These are phyloP conservation scores for Arachis monticola DNA, from an alignment of 331 rosid genomes.

Conservation along the genomic window DNA sequence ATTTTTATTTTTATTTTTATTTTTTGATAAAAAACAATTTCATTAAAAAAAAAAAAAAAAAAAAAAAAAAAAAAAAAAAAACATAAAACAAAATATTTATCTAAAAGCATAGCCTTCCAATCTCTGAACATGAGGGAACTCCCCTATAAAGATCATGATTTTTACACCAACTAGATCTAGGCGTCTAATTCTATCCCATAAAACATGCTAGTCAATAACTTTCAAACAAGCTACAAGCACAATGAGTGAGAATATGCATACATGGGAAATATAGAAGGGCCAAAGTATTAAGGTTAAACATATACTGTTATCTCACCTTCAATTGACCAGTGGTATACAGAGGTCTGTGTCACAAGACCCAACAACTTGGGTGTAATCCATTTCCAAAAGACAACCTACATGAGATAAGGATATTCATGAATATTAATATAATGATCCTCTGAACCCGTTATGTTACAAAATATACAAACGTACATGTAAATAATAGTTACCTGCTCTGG, in stretches of 20 bases:
- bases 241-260: conserved; percentile 6
- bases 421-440: conserved; percentile 17
- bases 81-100: too few relatives aligned
- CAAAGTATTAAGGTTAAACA: conserved; percentile 4
- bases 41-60: too few relatives aligned
- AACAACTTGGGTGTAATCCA: conserved; percentile 91
- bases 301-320: conserved; percentile 63
- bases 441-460: neutral
- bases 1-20: neutral
- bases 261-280: conserved; percentile 11
- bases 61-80: too few relatives aligned
- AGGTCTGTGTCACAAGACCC: conserved; percentile 91
- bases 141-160: neutral
- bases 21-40: too few relatives aligned
- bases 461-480: neutral
- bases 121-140: too few relatives aligned
- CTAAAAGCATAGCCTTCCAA: too few relatives aligned
- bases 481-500: conserved; percentile 83
- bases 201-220: conserved; percentile 28
- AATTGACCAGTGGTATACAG: conserved; percentile 96
- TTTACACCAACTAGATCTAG: too few relatives aligned
- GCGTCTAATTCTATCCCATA: neutral
- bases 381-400: conserved; percentile 95
- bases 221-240: conserved; percentile 32
- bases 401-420: conserved; percentile 18